These are phyloP conservation scores for Cerioporus squamosus DNA, from an alignment of 1,284 basidiomycete species.

Conservation along the genomic window DNA sequence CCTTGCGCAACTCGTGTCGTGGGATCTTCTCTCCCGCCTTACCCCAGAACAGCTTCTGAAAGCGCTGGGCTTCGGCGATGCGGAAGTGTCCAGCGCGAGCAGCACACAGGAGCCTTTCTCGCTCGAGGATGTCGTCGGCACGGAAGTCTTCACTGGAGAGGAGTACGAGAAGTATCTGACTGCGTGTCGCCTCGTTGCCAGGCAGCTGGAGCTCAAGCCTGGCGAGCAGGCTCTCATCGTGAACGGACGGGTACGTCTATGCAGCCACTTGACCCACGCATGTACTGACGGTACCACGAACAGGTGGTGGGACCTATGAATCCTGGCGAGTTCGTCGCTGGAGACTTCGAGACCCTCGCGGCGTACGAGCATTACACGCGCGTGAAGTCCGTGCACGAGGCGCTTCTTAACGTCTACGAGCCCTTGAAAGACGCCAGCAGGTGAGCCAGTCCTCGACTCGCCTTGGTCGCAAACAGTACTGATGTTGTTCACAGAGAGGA, in stretches of 20 bases:
- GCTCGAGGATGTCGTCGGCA: neutral
- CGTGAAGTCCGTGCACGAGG: slow-evolving; percentile 66
- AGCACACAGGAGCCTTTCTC: slow-evolving; percentile 35
- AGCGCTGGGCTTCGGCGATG: slow-evolving; percentile 38
- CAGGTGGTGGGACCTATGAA: slow-evolving; percentile 72
- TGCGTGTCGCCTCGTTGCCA: slow-evolving; percentile 48
- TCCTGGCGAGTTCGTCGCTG: slow-evolving; percentile 56
- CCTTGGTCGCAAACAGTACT: too few species aligned
- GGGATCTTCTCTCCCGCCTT: slow-evolving; percentile 42
- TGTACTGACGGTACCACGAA: too few species aligned
- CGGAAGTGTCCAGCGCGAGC: neutral
- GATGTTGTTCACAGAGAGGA: slow-evolving; percentile 43
- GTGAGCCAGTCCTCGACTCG: too few species aligned
- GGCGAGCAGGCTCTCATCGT: slow-evolving; percentile 69
- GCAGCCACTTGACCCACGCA: too few species aligned
- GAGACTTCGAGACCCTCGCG: slow-evolving; percentile 74
- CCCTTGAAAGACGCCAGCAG: slow-evolving; percentile 34
- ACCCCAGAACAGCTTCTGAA: slow-evolving; percentile 43
- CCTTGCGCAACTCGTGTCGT: slow-evolving; percentile 49
- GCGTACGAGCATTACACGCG: slow-evolving; percentile 76
- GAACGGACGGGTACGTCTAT: slow-evolving; percentile 76
- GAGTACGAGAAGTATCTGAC: slow-evolving; percentile 46
- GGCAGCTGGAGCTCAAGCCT: slow-evolving; percentile 57
- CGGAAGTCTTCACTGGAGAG: slow-evolving; percentile 3
- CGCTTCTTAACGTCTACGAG: slow-evolving; percentile 59